These are phyloP conservation scores for Mycena vulgaris DNA, from an alignment of 768 basidiomycete species.

Conservation along the genomic window DNA sequence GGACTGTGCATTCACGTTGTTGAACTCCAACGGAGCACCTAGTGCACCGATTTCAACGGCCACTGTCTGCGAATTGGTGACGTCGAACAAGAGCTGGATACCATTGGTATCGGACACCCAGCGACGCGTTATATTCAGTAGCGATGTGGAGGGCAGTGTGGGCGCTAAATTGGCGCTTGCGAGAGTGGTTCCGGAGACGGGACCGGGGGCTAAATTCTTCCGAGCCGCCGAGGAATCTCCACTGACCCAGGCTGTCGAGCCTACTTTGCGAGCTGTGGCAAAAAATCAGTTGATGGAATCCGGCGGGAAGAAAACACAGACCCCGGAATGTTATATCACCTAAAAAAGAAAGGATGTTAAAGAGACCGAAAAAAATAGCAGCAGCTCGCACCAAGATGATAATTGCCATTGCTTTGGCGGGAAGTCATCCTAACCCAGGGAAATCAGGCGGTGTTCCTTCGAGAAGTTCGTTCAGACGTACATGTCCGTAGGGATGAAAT, in stretches of 20 bases:
- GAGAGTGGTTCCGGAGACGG: constrained; percentile 60
- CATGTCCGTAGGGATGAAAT: constrained; percentile 68
- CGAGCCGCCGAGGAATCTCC: constrained; percentile 63
- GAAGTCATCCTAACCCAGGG: constrained; percentile 52
- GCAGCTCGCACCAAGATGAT: constrained; percentile 60
- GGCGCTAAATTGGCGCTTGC: constrained; percentile 66
- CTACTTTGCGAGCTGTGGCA: constrained; percentile 55
- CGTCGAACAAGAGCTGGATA: constrained; percentile 65
- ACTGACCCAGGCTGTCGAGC: constrained; percentile 61
- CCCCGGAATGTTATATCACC: constrained; percentile 65
- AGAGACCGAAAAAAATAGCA: neutral
- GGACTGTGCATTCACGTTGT: constrained; percentile 58
- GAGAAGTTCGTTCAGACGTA: neutral
- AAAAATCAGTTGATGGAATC: neutral
- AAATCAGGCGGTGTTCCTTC: neutral
- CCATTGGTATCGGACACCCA: constrained; percentile 62
- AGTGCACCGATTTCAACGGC: constrained; percentile 70
- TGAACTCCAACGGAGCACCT: constrained; percentile 69
- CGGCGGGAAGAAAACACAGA: neutral
- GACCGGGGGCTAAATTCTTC: constrained; percentile 53
- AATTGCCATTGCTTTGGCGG: constrained; percentile 63
- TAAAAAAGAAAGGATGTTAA: neutral
- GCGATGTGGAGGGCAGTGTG: constrained; percentile 61
- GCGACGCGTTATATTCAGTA: constrained; percentile 65
- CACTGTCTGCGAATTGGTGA: constrained; percentile 61